phyloP scores from a whole-genome alignment of 2,329 filamentous ascomycete genomes.

The Hypomyces rosellus region DNA sequence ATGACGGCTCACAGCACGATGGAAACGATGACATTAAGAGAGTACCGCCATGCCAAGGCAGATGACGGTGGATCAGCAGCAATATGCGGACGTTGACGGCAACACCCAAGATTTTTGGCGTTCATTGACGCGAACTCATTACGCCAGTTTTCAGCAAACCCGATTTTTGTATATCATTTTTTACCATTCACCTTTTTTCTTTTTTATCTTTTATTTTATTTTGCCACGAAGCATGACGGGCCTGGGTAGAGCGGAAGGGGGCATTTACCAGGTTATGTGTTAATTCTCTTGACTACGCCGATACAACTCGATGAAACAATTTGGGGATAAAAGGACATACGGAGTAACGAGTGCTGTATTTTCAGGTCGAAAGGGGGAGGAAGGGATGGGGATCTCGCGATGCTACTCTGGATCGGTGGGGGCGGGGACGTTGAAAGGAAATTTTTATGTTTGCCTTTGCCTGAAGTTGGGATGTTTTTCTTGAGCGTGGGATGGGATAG shows the following conservation, averaged over 20 bases:
- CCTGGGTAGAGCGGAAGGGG: slow-evolving; percentile 4
- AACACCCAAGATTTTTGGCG: background rate
- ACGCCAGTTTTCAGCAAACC: no score
- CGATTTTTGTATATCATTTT: slow-evolving; percentile 9
- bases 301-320: slow-evolving; percentile 11
- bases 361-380: background rate
- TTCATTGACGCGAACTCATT: background rate
- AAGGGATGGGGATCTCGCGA: background rate
- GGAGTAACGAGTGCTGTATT: slow-evolving; percentile 11
- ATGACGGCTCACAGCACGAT: background rate
- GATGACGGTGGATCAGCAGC: no score
- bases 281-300: slow-evolving; percentile 13
- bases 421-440: background rate
- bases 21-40: no score
- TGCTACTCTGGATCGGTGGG: background rate
- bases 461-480: background rate
- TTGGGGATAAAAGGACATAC: slow-evolving; percentile 13
- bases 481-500: no score
- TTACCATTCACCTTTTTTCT: slow-evolving; percentile 7
- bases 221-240: slow-evolving; percentile 9
- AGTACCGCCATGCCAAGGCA: no score
- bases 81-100: background rate
- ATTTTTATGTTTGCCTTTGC: background rate
- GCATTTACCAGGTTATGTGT: slow-evolving; percentile 1
- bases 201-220: slow-evolving; percentile 3